Evolutionary conservation across 192 early-diverging fungal species (phyloP), one percentile per base, ranked within the genome.

Genomic region (Pecoramyces ruminantium): DNA sequence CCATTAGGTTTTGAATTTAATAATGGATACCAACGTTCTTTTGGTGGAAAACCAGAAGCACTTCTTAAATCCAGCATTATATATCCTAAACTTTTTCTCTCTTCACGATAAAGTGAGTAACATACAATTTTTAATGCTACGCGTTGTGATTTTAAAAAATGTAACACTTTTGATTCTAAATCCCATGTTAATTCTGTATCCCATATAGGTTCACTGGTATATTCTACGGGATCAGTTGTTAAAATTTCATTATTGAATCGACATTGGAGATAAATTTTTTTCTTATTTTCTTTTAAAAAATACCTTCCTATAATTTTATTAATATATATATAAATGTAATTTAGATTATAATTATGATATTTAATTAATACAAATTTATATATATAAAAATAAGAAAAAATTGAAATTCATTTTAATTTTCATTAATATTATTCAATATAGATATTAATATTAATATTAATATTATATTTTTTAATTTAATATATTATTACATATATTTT

Each of bases 181-280:
- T 87, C 84, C 90, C 90, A 91, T n/a, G 87, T 86, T 4, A 91
- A 83, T 78, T 91, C 90, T 15, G 90, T 90, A 84, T 91, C 90
- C 81, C 84, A 91, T 21, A 88, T 83, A 12, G 90, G 90, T n/a
- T 83, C 78, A 34, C 29, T 17, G 13, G 30, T 38, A 80, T 86
- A 85, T 18, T 83, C 83, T 34, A 86, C 86, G 13, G 90, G 89
- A 78, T 91, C 88, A 15, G 88, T 86, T 6, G 86, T 86, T 28
- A 91, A 85, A 79, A 90, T 90, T 81, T 91, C 90, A 78, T 86
- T 84, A 85, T 91, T 91, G 87, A 91, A 91, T 78, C 88, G 84
- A 83, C 90, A 91, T 78, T 91, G 90, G 13, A 88, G 78, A 86
- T 90, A 90, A 21, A 40, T 78, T 80, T 29, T 67, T 21, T 67